These are phyloP conservation scores for Claviceps digitariae DNA, from an alignment of 2,329 filamentous ascomycete genomes.

Conservation along the genomic window DNA sequence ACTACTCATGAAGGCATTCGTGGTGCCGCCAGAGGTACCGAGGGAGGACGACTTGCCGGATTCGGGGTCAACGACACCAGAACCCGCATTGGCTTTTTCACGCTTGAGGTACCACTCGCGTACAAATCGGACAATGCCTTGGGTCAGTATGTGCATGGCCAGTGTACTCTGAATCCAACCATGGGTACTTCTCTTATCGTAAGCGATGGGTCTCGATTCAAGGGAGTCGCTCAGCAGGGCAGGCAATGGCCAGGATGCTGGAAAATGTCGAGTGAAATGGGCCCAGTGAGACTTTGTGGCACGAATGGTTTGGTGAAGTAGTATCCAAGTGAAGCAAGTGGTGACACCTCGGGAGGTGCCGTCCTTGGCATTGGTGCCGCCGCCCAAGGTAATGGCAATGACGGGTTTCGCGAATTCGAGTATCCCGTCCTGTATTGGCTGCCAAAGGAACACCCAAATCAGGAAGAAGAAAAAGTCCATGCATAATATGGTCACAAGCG, in stretches of 20 bases:
- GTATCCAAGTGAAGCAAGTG: slow-evolving; percentile 56
- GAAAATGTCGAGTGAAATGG: slow-evolving; percentile 31
- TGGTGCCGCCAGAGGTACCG: slow-evolving; percentile 4
- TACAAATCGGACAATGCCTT: slow-evolving; percentile 58
- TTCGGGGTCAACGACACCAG: slow-evolving; percentile 46
- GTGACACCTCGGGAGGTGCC: slow-evolving; percentile 59
- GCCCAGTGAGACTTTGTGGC: slow-evolving; percentile 36
- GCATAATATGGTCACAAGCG: slow-evolving; percentile 68
- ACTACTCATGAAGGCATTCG: slow-evolving; percentile 9
- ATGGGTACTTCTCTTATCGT: slow-evolving; percentile 46
- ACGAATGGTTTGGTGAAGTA: slow-evolving; percentile 38
- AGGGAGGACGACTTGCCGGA: slow-evolving; percentile 37
- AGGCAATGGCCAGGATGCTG: slow-evolving; percentile 31
- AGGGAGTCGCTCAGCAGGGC: slow-evolving; percentile 33
- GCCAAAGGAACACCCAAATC: slow-evolving; percentile 79
- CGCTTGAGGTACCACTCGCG: slow-evolving; percentile 53
- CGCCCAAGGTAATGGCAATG: slow-evolving; percentile 80
- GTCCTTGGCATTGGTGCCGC: slow-evolving; percentile 56
- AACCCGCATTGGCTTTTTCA: slow-evolving; percentile 39
- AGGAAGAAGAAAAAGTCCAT: slow-evolving; percentile 74
- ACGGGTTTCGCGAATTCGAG: slow-evolving; percentile 86
- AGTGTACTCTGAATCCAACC: slow-evolving; percentile 56
- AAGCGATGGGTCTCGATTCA: slow-evolving; percentile 25
- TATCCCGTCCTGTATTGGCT: slow-evolving; percentile 73
- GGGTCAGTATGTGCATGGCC: slow-evolving; percentile 62